These are phyloP conservation scores for Xylariaceae sp. DNA, from an alignment of 2,329 filamentous ascomycete species.

Conservation along the genomic window DNA sequence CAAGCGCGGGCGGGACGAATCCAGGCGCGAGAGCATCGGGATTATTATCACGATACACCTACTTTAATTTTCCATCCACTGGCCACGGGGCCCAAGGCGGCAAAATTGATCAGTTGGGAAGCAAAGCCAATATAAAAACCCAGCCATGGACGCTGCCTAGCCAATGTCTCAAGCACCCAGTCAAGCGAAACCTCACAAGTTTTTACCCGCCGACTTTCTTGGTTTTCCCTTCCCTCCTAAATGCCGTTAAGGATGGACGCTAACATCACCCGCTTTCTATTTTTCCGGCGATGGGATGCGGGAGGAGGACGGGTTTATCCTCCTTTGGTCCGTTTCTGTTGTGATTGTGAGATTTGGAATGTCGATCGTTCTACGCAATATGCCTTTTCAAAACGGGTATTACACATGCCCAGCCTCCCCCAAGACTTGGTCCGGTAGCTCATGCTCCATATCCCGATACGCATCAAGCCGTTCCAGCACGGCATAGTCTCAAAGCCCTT, in stretches of 20 bases:
- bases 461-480: too few species aligned
- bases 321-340: too few species aligned
- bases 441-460: too few species aligned
- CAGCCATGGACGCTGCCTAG: neutral
- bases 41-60: neutral
- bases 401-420: too few species aligned
- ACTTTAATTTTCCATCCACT: neutral
- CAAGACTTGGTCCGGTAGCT: too few species aligned
- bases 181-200: too few species aligned
- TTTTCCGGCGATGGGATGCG: constrained; percentile 16
- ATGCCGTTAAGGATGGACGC: constrained; percentile 12
- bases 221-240: neutral
- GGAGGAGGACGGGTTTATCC: neutral
- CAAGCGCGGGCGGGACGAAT: neutral
- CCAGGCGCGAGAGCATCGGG: neutral
- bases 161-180: too few species aligned
- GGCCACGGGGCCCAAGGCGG: neutral
- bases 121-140: neutral
- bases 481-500: too few species aligned
- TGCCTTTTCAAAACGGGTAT: too few species aligned
- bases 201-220: too few species aligned
- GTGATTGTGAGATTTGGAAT: too few species aligned
- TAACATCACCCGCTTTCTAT: constrained; percentile 1
- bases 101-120: neutral
- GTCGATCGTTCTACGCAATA: too few species aligned